These are phyloP conservation scores for Pseudocercospora eumusae DNA, from an alignment of 2,329 filamentous ascomycete species.

Conservation along the genomic window DNA sequence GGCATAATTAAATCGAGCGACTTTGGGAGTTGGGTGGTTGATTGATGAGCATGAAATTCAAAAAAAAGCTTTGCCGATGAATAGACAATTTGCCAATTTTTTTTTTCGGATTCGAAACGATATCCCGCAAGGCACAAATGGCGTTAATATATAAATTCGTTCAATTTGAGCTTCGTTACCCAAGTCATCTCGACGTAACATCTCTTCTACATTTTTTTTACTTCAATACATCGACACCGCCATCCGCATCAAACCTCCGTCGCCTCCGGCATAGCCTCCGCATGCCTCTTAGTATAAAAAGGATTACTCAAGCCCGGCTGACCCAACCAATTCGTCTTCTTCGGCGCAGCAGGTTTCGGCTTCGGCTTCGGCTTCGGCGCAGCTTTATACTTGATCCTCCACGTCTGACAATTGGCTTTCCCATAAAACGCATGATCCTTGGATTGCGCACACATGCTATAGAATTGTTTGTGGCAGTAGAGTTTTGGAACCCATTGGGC, in stretches of 20 bases:
- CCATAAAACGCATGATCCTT: conserved; percentile 8
- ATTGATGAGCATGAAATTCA: background rate
- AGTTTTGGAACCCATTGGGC: conserved; percentile 5
- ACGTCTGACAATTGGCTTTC: conserved; percentile 7
- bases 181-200: background rate
- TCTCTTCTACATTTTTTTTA: too few species aligned
- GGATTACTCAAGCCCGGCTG: background rate
- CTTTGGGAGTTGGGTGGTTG: too few species aligned
- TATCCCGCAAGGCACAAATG: conserved; percentile 6
- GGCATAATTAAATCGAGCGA: conserved; percentile 19
- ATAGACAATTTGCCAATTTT: too few species aligned
- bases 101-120: too few species aligned
- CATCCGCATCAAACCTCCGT: background rate
- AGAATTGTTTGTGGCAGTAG: conserved; percentile 8
- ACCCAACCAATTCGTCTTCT: background rate
- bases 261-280: background rate
- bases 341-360: background rate
- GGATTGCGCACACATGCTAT: conserved; percentile 1
- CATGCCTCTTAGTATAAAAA: background rate
- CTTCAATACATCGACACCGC: too few species aligned
- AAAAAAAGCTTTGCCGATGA: background rate
- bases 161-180: too few species aligned
- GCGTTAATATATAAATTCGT: too few species aligned
- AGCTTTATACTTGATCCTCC: conserved; percentile 9
- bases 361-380: background rate